Conservation (phyloP, 208 protist genomes). For the Leishmania lainsoni region DNA sequence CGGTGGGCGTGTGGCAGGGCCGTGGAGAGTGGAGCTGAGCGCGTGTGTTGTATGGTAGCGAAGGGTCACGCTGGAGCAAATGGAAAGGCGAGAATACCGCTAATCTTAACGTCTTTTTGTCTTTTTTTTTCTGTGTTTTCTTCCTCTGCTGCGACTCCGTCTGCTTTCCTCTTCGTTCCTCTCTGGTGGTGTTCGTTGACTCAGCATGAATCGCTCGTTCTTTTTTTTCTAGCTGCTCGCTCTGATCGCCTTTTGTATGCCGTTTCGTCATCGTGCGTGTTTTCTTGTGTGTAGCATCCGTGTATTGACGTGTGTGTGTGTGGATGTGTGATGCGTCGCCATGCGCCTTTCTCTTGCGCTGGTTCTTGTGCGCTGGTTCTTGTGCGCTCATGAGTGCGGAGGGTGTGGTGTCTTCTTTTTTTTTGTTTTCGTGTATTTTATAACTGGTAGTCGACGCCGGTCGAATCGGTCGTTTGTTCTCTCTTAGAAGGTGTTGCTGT, state of each 20-base stretch:
- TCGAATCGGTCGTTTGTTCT: background rate
- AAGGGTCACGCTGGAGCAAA: background rate
- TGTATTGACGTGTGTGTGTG: background rate
- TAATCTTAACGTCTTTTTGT: background rate
- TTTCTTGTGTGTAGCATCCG: background rate
- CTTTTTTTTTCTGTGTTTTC: background rate
- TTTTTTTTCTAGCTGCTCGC: background rate
- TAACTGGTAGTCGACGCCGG: background rate
- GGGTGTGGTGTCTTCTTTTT: background rate
- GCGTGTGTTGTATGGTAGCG: background rate
- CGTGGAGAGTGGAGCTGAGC: background rate
- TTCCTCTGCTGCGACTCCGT: too few relatives aligned
- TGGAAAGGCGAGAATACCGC: too few relatives aligned
- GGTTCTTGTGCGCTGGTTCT: background rate
- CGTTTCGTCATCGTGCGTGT: background rate
- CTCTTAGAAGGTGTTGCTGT: background rate
- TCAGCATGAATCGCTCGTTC: background rate
- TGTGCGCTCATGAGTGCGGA: background rate
- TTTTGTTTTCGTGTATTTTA: background rate
- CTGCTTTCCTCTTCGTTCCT: too few relatives aligned
- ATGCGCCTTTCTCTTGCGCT: background rate
- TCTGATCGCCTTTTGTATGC: background rate
- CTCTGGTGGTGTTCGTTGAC: too few relatives aligned
- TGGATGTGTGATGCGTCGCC: background rate
- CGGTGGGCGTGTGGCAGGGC: background rate